Evolutionary conservation across 129 eudicot genomes (phyloP).

Genomic region (Logfia minima): DNA sequence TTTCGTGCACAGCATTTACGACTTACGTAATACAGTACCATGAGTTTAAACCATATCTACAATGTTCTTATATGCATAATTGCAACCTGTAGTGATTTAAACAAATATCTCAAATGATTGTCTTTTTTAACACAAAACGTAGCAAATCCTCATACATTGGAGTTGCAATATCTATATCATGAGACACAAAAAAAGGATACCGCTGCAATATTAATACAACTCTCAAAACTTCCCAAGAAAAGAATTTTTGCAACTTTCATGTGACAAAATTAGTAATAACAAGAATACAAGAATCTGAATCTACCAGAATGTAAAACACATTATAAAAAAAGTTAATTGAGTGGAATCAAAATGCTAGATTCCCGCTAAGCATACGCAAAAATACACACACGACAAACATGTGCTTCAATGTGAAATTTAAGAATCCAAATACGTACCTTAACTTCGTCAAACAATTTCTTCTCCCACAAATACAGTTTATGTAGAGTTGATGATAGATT

Average conservation of each 20-base stretch:
- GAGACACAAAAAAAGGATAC: neutral
- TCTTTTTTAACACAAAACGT: neutral
- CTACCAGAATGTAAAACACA: neutral
- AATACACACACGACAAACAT: neutral
- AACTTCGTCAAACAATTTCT: slow-evolving; percentile 88
- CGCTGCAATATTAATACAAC: neutral
- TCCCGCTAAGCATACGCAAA: slow-evolving; percentile 1
- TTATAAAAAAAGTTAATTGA: neutral
- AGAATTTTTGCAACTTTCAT: neutral
- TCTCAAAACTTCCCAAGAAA: neutral
- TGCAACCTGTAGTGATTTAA: neutral
- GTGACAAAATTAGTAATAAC: neutral
- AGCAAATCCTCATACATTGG: neutral
- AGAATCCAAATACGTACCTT: slow-evolving; percentile 50
- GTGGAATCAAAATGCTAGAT: neutral
- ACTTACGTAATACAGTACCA: neutral
- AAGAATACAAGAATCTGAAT: neutral
- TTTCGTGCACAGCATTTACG: neutral
- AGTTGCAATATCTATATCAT: neutral
- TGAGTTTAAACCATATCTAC: neutral
- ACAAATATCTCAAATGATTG: neutral
- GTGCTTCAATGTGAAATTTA: neutral
- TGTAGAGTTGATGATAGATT: slow-evolving; percentile 83
- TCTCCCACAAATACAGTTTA: slow-evolving; percentile 91
- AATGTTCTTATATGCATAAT: neutral